Evolutionary conservation across 768 basidiomycete genomes (phyloP), one percentile per base, ranked within the genome.

Genomic region (Boletus subcaerulescens): DNA sequence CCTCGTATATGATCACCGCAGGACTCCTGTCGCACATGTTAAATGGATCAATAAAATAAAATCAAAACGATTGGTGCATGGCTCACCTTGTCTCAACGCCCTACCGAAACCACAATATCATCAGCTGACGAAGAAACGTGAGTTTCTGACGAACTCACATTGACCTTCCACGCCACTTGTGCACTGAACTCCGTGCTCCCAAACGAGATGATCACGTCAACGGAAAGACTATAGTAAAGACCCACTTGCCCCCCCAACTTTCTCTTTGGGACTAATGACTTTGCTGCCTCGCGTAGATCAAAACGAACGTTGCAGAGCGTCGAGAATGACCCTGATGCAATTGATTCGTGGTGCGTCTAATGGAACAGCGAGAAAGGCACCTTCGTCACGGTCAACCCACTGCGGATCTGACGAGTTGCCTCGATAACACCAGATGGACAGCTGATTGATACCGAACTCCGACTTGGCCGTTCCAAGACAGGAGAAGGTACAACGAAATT

Each of bases 171-270:
- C 4, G 58, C 58, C 4, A 59, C 52, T 12, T 59, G 59, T 12
- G 59, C 52, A 20, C 33, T 53, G 24, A 39, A 52, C 86, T 64
- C 61, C 1, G 62, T 60, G 24, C 26, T 22, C 42, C 61, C 61
- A 9, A 64, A 63, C 15, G 50, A 50, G 18, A 60, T 45, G 17
- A 63, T 53, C 36, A 63, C 58, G 8, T 50, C 54, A 20, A 61
- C 1, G 9, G 3, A 4, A 7, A 63, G 33, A 1, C 5, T 0
- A 35, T 57, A 63, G 47, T 52, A 64, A n/a, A 31, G 11, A 2
- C 61, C 61, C 2, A 0, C 7, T 24, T 29, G 29, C 9, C 48
- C 55, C 0, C 17, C 40, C 13, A 39, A 0, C 18, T 44, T 63
- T 10, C 13, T 49, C 35, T 5, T 36, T 0, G 52, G 54, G 5